Base-by-base conservation (phyloP, 2,329 filamentous ascomycete genomes). In the Beauveria medogensis region DNA sequence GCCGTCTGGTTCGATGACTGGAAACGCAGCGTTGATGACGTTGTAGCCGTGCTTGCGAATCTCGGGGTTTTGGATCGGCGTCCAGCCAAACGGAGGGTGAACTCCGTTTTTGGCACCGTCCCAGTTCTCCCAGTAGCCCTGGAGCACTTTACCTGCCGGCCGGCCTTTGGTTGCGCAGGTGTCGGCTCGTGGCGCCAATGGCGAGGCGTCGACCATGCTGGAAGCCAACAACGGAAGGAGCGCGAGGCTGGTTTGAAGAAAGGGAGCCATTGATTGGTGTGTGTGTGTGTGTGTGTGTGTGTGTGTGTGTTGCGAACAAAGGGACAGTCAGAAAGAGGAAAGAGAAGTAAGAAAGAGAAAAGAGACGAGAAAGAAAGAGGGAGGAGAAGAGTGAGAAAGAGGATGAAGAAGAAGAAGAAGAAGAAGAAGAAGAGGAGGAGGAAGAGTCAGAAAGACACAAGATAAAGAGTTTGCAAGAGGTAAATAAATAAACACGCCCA, bases 41-140 rank as follows among this genome's bases (percentile, higher is more conserved):
- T 73, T 73, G 65, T 73, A 73, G 40, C 72, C 72, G 51, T 73
- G 67, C 14, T 65, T 43, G 26, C 30, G 54, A 56, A 73, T 71
- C 48, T 56, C 60, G 16, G 72, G 63, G 62, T 73, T 64, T 8
- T 65, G 52, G 56, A 73, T 73, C 1, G 70, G 68, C 14, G 68
- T 71, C 71, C 71, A 73, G 55, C 72, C 72, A 57, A 72, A 69
- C 3, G 57, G 58, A 9, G 72, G 71, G 63, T 73, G 72, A 3
- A 72, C 70, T 18, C 70, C 71, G 58, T 71, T 72, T 26, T 55
- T 63, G 16, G 71, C 48, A 37, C 71, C 71, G 60, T 73, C 71
- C 72, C 72, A 73, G 63, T 73, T 73, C 65, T 73, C 71, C 71
- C 71, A 73, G 60, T 73, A 73, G 10, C 71, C 71, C 53, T 69